Percentiles rank a stretch among this genome's conserved stretches.
Evolutionary conservation across 495 filamentous ascomycete species (phyloP).

Genomic region (Trichoderma parareesei): DNA sequence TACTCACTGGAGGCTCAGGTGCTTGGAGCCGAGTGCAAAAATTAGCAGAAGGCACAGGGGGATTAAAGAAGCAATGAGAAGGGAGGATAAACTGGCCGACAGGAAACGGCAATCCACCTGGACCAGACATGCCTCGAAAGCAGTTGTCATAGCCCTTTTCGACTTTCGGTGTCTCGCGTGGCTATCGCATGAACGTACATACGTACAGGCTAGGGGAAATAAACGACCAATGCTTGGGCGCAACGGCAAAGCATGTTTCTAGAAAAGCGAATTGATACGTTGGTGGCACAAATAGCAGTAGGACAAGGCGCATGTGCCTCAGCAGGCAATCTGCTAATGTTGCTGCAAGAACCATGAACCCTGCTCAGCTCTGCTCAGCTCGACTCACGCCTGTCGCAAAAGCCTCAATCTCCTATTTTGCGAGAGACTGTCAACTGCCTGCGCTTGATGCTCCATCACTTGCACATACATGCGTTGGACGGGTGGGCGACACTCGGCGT

Average conservation of each 20-base stretch:
- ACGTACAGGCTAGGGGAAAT: neutral
- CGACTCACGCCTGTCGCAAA: neutral
- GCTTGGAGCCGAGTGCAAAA: neutral
- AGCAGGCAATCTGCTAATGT: conserved; percentile 2
- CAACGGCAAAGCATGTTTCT: neutral
- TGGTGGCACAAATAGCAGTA: neutral
- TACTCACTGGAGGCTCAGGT: no score
- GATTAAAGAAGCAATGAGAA: no score
- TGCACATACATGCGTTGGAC: neutral
- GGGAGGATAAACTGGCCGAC: no score
- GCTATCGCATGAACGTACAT: neutral
- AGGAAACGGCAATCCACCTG: no score
- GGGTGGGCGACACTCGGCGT: neutral
- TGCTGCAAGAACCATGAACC: neutral
- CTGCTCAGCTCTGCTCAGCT: neutral
- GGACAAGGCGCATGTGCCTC: neutral
- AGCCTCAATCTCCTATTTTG: neutral
- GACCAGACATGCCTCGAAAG: no score
- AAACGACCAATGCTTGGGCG: conserved; percentile 4
- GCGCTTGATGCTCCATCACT: neutral
- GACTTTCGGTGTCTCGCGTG: conserved; percentile 7
- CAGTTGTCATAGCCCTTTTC: neutral
- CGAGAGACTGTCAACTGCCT: neutral
- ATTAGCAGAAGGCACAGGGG: neutral
- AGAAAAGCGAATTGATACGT: neutral